Conservation (phyloP, 768 basidiomycete genomes). For the Auriscalpium microsporum region DNA sequence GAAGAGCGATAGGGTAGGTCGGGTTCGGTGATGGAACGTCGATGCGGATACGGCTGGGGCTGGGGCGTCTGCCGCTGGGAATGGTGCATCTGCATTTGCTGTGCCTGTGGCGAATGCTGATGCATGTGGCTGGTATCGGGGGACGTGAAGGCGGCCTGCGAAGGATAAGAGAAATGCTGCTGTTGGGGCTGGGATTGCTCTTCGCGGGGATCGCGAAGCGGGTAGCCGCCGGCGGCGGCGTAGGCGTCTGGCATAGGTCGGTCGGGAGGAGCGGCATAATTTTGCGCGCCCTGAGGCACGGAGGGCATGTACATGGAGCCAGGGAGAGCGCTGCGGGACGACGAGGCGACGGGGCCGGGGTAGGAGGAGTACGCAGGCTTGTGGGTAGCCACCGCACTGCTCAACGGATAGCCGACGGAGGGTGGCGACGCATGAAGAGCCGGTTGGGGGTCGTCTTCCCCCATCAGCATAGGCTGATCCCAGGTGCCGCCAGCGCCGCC, state of each 20-base stretch:
- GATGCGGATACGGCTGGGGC: slow-evolving; percentile 41
- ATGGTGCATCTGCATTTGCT: slow-evolving; percentile 23
- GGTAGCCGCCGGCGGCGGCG: slow-evolving; percentile 29
- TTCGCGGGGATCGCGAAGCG: slow-evolving; percentile 38
- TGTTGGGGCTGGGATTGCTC: slow-evolving; percentile 11
- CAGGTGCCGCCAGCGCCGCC: slow-evolving; percentile 30
- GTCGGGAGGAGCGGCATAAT: slow-evolving; percentile 43
- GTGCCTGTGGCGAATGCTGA: slow-evolving; percentile 24
- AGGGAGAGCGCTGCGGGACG: slow-evolving; percentile 36
- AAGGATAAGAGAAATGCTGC: slow-evolving; percentile 42
- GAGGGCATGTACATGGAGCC: slow-evolving; percentile 29
- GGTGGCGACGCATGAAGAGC: slow-evolving; percentile 24
- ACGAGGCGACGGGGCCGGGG: slow-evolving; percentile 15
- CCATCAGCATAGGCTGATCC: slow-evolving; percentile 45
- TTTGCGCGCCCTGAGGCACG: slow-evolving; percentile 21
- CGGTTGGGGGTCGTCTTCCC: slow-evolving; percentile 34
- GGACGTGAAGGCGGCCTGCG: slow-evolving; percentile 37
- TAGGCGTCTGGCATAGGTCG: slow-evolving; percentile 41
- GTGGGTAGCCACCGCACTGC: slow-evolving; percentile 6
- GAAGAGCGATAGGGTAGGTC: slow-evolving; percentile 31
- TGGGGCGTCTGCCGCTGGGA: slow-evolving; percentile 15
- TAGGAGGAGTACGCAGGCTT: slow-evolving; percentile 10
- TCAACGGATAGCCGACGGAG: slow-evolving; percentile 21
- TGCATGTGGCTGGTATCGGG: slow-evolving; percentile 12
- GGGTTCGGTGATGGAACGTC: slow-evolving; percentile 51